Conservation (phyloP, 2,329 filamentous ascomycete species). For the Trichoderma simmonsii region DNA sequence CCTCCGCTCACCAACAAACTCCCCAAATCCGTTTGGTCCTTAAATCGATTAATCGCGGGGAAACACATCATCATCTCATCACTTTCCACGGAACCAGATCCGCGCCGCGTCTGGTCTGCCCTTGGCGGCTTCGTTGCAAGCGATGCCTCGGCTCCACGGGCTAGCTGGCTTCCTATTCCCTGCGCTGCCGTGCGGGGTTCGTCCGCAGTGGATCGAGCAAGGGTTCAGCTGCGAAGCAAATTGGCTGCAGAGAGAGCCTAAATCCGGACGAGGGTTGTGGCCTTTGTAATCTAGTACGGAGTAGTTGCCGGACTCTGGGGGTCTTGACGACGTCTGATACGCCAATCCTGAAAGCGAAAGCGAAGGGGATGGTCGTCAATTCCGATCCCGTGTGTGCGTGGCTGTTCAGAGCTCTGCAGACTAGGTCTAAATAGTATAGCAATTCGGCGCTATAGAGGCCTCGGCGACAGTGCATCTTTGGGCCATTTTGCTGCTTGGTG, state of each 20-base stretch:
- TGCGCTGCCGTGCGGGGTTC: constrained; percentile 11
- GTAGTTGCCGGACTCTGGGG: not conserved
- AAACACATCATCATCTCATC: not conserved
- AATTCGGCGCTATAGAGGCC: not conserved
- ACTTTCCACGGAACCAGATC: not conserved
- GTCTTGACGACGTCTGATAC: not conserved
- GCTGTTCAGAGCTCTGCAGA: not conserved
- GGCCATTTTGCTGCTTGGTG: not conserved
- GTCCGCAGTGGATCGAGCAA: constrained; percentile 4
- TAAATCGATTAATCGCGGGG: not conserved
- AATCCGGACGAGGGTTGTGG: not conserved
- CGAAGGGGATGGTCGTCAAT: not conserved
- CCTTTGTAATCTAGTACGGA: not conserved
- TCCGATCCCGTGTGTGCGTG: not conserved
- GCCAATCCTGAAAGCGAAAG: not conserved
- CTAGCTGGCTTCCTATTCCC: not conserved
- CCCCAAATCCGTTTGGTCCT: not conserved
- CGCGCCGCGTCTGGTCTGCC: not conserved
- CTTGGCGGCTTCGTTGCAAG: not conserved
- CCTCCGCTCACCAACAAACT: not conserved
- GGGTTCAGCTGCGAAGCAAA: not conserved
- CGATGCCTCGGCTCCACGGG: constrained; percentile 13
- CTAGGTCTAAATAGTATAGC: not conserved
- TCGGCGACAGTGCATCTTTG: not conserved
- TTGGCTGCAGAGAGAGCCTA: not conserved